Conservation (phyloP, 495 filamentous ascomycete genomes). For the Penicillium cataractarum region DNA sequence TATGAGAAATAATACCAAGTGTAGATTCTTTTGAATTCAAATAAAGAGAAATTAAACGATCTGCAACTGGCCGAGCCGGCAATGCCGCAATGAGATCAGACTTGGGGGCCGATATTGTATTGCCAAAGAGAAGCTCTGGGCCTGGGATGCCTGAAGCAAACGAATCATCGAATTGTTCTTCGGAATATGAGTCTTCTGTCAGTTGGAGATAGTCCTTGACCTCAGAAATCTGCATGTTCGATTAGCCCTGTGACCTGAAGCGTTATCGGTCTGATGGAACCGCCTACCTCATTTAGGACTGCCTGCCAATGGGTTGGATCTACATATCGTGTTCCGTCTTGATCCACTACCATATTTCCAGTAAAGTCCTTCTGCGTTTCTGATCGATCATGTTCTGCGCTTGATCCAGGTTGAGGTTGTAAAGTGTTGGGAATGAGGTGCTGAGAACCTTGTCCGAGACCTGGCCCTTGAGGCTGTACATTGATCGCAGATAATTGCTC, state of each 20-base stretch:
- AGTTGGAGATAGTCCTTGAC: constrained; percentile 31
- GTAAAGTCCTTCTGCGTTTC: constrained; percentile 34
- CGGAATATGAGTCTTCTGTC: constrained; percentile 23
- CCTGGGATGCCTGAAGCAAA: constrained; percentile 18
- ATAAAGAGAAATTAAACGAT: constrained; percentile 39
- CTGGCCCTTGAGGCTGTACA: constrained; percentile 2
- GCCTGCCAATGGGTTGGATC: constrained; percentile 45
- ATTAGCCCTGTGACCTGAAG: background rate
- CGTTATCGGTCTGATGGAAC: background rate
- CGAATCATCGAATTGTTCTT: constrained; percentile 20
- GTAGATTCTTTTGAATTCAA: constrained; percentile 40
- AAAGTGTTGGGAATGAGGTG: background rate
- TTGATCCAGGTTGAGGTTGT: background rate
- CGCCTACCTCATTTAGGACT: constrained; percentile 41
- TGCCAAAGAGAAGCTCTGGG: constrained; percentile 37
- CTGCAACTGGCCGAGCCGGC: constrained; percentile 34
- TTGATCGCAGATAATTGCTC: constrained; percentile 19
- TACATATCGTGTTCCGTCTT: constrained; percentile 39
- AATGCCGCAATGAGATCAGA: constrained; percentile 34
- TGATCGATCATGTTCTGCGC: background rate
- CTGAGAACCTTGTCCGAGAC: background rate
- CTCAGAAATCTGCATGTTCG: constrained; percentile 23
- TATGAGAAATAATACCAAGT: constrained; percentile 20
- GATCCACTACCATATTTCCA: constrained; percentile 69
- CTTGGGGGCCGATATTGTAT: constrained; percentile 24